Evolutionary conservation across 2,329 filamentous ascomycete genomes (phyloP).

Genomic region (Botrytis hyacinthi): DNA sequence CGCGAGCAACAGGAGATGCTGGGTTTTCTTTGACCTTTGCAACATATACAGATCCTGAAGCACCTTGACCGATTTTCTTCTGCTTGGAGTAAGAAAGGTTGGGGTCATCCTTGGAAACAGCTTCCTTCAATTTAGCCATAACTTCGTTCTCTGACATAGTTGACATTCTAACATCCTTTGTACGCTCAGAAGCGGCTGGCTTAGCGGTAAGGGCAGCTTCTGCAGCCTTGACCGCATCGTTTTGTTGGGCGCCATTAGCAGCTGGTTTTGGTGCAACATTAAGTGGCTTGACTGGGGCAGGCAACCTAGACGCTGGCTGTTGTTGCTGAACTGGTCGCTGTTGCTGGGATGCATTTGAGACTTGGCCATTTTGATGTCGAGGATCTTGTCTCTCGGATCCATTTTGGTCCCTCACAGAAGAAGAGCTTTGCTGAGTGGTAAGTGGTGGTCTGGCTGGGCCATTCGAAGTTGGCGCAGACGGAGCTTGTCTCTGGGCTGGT

Average conservation of each 20-base stretch:
- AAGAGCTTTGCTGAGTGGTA: slow-evolving; percentile 50
- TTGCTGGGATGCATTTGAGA: slow-evolving; percentile 39
- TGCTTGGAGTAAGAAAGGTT: slow-evolving; percentile 97
- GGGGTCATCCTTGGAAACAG: slow-evolving; percentile 93
- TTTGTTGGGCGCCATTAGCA: slow-evolving; percentile 45
- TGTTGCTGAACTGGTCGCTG: slow-evolving; percentile 49
- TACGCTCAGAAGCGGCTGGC: slow-evolving; percentile 66
- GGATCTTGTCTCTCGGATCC: slow-evolving; percentile 39
- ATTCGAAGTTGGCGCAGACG: slow-evolving; percentile 60
- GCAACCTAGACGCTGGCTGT: slow-evolving; percentile 50
- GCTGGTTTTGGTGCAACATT: slow-evolving; percentile 69
- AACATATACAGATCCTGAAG: slow-evolving; percentile 96
- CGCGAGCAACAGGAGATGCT: slow-evolving; percentile 73
- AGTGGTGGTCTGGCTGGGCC: slow-evolving; percentile 46
- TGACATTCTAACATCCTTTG: slow-evolving; percentile 96
- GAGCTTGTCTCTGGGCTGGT: slow-evolving; percentile 70
- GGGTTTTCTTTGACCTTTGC: slow-evolving; percentile 90
- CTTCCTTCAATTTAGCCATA: slow-evolving; percentile 91
- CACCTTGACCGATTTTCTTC: slow-evolving; percentile 99
- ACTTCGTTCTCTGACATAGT: slow-evolving; percentile 97
- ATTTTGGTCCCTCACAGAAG: slow-evolving; percentile 41
- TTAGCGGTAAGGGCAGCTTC: slow-evolving; percentile 87
- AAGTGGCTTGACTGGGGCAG: slow-evolving; percentile 66
- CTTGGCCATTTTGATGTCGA: slow-evolving; percentile 46
- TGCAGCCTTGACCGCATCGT: slow-evolving; percentile 79